Base-by-base conservation (phyloP, 1,284 basidiomycete species). In the Ustilago bromivora region DNA sequence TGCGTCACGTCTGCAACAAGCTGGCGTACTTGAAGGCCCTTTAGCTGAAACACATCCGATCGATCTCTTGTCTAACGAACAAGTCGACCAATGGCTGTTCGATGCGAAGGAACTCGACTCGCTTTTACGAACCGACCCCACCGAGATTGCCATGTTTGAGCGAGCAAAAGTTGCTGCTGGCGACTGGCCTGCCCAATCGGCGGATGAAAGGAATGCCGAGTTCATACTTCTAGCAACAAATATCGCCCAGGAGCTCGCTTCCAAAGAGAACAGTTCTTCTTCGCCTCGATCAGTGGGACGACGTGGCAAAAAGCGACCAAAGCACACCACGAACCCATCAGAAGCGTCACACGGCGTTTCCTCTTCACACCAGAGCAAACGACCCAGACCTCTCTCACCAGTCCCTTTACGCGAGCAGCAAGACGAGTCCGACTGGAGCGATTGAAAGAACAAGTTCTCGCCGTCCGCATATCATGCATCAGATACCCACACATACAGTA, bases 341-440 rank as follows among this genome's bases (percentile, higher is more conserved):
- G 28, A 51, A 31, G 49, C 49, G 47, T 19, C 10, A 43, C 53
- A n/a, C 35, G 43, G 19, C n/a, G n/a, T 11, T 46, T 15, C 1
- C 43, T 15, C 43, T 31, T 23, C 38, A 49, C 32, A 35, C 12
- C 6, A 52, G 15, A 60, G 28, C 17, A 49, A 51, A 56, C 55
- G 59, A 34, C 8, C 17, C 6, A 5, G 43, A 41, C 35, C 43
- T 3, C 28, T 12, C 4, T 34, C 46, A 2, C 13, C 28, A 6
- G 40, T 69, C 34, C 49, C 72, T 23, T 60, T 75, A 4, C 31
- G 34, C 8, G 57, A 67, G 17, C 68, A 76, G 53, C 23, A 52
- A n/a, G 65, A 71, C 9, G 73, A 71, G 35, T 76, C 73, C 9
- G 68, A 76, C 32, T 76, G 73, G 73, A 71, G 73, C 35, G 65